Base-by-base conservation (phyloP, 164 flowering plant genomes). In the Annona cherimola region DNA sequence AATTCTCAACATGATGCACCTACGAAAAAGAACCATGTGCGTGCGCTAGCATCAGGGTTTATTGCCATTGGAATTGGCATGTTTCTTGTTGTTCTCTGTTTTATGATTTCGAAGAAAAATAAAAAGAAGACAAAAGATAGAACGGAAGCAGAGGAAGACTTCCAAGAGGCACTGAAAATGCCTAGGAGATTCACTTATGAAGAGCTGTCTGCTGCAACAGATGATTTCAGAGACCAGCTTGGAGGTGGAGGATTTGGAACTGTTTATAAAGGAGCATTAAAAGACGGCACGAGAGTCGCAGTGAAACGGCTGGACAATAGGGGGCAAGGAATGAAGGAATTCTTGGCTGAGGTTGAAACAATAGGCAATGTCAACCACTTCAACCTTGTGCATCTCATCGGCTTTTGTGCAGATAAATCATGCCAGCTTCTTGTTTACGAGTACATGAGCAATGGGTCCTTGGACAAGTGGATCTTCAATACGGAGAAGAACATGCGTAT, bases 241-340 rank as follows among this genome's bases (percentile, higher is more conserved):
- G 65, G 65, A 44, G 12, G 6, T 26, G 63, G 63, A 26, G 61
- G 71, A 54, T 70, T 70, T 60, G 64, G 72, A 11, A 40, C 46
- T 2, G 72, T 70, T 12, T 57, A 9, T 14, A 42, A 55, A 59
- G 72, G 72, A 59, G 42, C 26, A 4, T 39, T 70, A 12, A 5
- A 57, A 35, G 72, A 70, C 8, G 64, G 64, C 8, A 59, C 65
- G 6, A 43, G 8, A 1, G 86, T 92, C 54, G 97, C 97, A 0
- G 94, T 89, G 71, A 92, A 92, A 74, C 85, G 90, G 71, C 87
- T 90, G 14, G 97, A 89, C 66, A 75, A 89, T 67, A 90, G 89
- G 0, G 90, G 91, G 3, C 84, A 89, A 2, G 92, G 87, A 5
- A 90, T 88, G 84, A 88, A 81, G 69, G 96, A 75, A 40, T 81